These are phyloP conservation scores for Jatropha podagrica DNA, from an alignment of 441 rosid genomes.

Conservation along the genomic window DNA sequence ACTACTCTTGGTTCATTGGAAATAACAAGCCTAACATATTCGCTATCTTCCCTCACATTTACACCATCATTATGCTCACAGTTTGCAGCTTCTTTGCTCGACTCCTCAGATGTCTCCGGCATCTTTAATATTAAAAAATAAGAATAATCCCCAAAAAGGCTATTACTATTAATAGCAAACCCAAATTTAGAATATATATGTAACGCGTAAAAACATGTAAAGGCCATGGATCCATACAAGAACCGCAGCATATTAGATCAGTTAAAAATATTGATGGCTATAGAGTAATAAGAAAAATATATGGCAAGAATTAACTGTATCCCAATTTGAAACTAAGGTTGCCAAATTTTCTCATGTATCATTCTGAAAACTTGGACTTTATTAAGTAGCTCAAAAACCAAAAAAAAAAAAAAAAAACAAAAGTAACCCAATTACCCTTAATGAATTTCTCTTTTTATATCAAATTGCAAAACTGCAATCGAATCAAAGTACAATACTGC, in stretches of 20 bases:
- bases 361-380: background rate
- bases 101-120: constrained; percentile 41
- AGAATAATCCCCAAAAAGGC: background rate
- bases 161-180: background rate
- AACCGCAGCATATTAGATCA: background rate
- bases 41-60: constrained; percentile 53
- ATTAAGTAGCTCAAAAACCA: background rate
- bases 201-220: background rate
- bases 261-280: background rate
- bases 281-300: background rate
- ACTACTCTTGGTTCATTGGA: constrained; percentile 37
- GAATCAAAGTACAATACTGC: too few species aligned
- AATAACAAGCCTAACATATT: constrained; percentile 64
- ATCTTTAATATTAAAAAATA: constrained; percentile 7
- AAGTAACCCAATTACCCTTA: background rate
- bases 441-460: too few species aligned
- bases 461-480: too few species aligned
- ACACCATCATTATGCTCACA: constrained; percentile 33
- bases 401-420: background rate
- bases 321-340: background rate
- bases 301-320: background rate
- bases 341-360: background rate
- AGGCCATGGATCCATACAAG: background rate
- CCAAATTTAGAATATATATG: background rate
- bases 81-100: constrained; percentile 28